These are phyloP conservation scores for Pulveroboletus sp. DNA, from an alignment of 768 basidiomycete genomes.

Conservation along the genomic window DNA sequence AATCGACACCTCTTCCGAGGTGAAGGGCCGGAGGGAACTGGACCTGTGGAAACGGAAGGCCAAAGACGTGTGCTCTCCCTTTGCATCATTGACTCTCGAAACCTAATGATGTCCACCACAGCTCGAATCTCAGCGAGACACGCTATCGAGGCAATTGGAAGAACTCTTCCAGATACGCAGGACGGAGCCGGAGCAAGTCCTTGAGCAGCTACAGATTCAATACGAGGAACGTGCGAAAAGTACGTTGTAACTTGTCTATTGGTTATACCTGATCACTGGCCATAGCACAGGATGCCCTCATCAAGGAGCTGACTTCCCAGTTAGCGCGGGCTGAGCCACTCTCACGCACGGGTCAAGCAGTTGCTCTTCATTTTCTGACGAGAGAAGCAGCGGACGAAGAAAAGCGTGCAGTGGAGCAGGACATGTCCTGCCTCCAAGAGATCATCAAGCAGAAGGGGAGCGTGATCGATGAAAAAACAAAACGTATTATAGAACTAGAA, in stretches of 20 bases:
- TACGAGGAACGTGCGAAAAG: constrained; percentile 54
- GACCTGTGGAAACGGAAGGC: constrained; percentile 31
- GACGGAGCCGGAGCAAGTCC: constrained; percentile 63
- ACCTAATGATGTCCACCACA: constrained; percentile 4
- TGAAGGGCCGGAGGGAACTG: constrained; percentile 21
- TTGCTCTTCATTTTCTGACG: constrained; percentile 64
- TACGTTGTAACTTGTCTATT: constrained; percentile 23
- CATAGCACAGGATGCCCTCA: constrained; percentile 54
- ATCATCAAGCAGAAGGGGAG: constrained; percentile 42
- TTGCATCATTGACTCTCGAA: not conserved
- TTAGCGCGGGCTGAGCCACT: constrained; percentile 56
- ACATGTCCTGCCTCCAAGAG: constrained; percentile 44
- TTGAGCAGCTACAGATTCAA: constrained; percentile 47
- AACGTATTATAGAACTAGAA: constrained; percentile 45
- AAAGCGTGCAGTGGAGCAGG: constrained; percentile 49
- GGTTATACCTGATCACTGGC: constrained; percentile 5
- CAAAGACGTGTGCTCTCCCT: constrained; percentile 18
- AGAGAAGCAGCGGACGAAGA: constrained; percentile 74
- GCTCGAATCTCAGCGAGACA: constrained; percentile 42
- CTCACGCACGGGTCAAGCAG: constrained; percentile 44
- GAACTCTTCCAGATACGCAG: constrained; percentile 54
- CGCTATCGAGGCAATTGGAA: constrained; percentile 54
- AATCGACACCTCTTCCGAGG: constrained; percentile 10
- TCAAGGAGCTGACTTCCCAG: constrained; percentile 48
- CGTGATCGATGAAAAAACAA: constrained; percentile 42